These are phyloP conservation scores for Torulaspora pretoriensis DNA, from an alignment of 1,139 yeast species.

Conservation along the genomic window DNA sequence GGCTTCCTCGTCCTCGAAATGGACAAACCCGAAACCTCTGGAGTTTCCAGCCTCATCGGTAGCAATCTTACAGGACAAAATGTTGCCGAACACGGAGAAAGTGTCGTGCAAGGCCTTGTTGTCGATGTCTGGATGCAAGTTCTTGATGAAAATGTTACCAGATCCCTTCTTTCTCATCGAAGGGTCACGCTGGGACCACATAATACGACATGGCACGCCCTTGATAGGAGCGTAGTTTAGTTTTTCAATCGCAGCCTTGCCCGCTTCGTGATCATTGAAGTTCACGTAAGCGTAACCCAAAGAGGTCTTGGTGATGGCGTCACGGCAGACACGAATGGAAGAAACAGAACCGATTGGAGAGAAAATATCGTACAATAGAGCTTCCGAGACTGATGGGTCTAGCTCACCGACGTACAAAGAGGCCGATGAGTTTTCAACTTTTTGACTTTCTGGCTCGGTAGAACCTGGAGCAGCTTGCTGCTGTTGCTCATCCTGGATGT, in stretches of 20 bases:
- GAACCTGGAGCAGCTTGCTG: conserved; percentile 30
- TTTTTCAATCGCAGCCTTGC: conserved; percentile 92
- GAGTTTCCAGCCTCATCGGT: conserved; percentile 89
- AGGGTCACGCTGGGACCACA: conserved; percentile 99
- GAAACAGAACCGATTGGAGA: conserved; percentile 95
- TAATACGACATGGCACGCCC: conserved; percentile 97
- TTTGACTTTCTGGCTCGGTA: conserved; percentile 36
- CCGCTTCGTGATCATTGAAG: conserved; percentile 86
- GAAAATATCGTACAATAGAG: conserved; percentile 89
- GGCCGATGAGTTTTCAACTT: conserved; percentile 54
- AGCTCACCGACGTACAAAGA: conserved; percentile 97
- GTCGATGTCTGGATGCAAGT: conserved; percentile 96
- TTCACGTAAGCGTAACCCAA: conserved; percentile 98
- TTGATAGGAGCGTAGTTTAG: conserved; percentile 90
- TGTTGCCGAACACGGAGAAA: conserved; percentile 93
- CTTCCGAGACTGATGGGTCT: conserved; percentile 90
- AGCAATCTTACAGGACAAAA: conserved; percentile 96
- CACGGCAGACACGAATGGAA: conserved; percentile 98
- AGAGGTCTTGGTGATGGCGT: conserved; percentile 94
- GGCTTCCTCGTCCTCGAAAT: conserved; percentile 88
- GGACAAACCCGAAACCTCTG: conserved; percentile 97
- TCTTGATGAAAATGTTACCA: conserved; percentile 96
- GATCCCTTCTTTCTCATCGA: conserved; percentile 92
- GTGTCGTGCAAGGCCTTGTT: conserved; percentile 99
- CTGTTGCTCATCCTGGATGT: conserved; percentile 36